These are phyloP conservation scores for Xylaria intraflava DNA, from an alignment of 495 filamentous ascomycete genomes.

Conservation along the genomic window DNA sequence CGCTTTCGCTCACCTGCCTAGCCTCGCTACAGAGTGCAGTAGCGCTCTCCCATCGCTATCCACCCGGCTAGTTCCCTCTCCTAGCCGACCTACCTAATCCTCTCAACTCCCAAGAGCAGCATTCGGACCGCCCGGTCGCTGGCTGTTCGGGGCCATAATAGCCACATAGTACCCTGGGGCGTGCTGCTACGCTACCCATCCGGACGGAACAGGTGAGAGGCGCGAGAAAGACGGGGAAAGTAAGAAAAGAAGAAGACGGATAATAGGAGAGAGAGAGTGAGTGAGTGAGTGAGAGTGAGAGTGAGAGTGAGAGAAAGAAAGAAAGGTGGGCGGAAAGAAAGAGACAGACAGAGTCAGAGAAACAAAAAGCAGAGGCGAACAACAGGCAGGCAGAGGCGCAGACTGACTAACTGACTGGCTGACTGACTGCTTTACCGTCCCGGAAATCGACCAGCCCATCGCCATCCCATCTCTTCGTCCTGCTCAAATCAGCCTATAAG, in stretches of 20 bases:
- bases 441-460: too few relatives aligned
- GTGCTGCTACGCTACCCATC: neutral
- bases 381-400: too few relatives aligned
- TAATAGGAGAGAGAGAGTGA: neutral
- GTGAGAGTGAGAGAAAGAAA: neutral
- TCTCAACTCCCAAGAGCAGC: conserved; percentile 9
- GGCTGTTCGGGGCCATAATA: conserved; percentile 1
- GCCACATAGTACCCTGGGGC: neutral
- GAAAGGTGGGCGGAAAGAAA: neutral
- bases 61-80: conserved; percentile 12
- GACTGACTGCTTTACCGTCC: too few relatives aligned
- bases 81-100: conserved; percentile 13
- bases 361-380: too few relatives aligned
- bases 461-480: too few relatives aligned
- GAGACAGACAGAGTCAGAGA: neutral
- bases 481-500: too few relatives aligned
- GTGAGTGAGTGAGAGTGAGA: neutral
- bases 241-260: neutral
- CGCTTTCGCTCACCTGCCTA: conserved; percentile 13
- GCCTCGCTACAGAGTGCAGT: neutral
- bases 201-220: neutral
- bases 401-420: too few relatives aligned
- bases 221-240: neutral
- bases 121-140: conserved; percentile 12
- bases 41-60: conserved; percentile 1